Base-by-base conservation (phyloP, 305 asterid genomes). In the Rubia peregrina region DNA sequence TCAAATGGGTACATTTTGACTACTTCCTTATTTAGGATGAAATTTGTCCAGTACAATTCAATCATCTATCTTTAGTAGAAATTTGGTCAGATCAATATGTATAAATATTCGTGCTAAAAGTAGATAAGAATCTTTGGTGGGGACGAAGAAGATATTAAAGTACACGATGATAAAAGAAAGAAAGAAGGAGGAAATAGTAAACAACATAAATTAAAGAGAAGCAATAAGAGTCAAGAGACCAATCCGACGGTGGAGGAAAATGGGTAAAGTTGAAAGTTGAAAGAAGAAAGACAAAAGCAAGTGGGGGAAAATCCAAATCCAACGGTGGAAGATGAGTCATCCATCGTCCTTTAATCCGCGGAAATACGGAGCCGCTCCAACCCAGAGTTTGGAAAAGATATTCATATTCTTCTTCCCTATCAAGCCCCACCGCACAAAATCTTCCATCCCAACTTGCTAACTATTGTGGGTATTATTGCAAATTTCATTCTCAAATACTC, bases 311-410 rank as follows among this genome's bases (percentile, higher is more conserved):
- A 59, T 59, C 38, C 63, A 59, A 59, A 59, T 59, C 63, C 63
- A 59, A 59, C 16, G 63, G 63, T 59, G 63, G 63, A 11, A 59
- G 38, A 24, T 59, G 63, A 59, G 16, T 59, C 63, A 57, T 57
- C 62, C 62, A 49, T 49, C 21, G 17, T 51, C 22, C 9, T 51
- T 6, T 51, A 51, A 17, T 51, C 59, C 59, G 91, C 85, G 92
- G 83, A 83, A 82, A 80, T 75, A 78, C 88, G 92, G 83, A 85
- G 86, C 91, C 83, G 95, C 89, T 79, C 87, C 85, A 84, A 84
- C 86, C 85, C 83, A 79, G 75, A 80, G 82, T 78, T 80, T 78
- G 86, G 90, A 86, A 51, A 51, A 77, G 61, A 53, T 71, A 59
- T 24, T 48, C 46, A 51, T 11, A 9, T 13, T 42, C n/a, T 22